A percentile compares a stretch with the other conserved stretches of the same genome.
Evolutionary conservation across 352 stramenopile species (phyloP).

Genomic region (Pythium rhizo-oryzae): DNA sequence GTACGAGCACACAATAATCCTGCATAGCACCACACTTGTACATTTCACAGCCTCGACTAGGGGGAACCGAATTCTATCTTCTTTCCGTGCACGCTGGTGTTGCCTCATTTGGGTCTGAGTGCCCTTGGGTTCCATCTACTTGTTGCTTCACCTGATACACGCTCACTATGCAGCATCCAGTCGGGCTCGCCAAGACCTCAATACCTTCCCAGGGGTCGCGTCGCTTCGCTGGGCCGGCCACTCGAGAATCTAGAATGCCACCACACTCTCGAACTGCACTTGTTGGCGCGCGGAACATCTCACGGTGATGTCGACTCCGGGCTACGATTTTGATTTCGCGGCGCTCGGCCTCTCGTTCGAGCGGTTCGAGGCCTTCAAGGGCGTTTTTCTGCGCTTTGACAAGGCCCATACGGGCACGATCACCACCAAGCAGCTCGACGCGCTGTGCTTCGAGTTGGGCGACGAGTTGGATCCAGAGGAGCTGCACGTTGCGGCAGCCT

Average conservation of each 20-base stretch:
- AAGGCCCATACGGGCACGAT: conserved; percentile 53
- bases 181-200: too few species aligned
- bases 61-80: too few species aligned
- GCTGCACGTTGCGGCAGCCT: conserved; percentile 45
- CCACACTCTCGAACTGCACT: background rate
- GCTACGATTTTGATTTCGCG: conserved; percentile 57
- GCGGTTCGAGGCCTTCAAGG: conserved; percentile 64
- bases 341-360: conserved; percentile 48
- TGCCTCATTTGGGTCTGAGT: too few species aligned
- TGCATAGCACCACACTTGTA: too few species aligned
- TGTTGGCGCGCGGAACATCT: too few species aligned
- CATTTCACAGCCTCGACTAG: too few species aligned
- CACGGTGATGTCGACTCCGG: background rate
- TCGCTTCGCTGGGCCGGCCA: background rate
- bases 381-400: conserved; percentile 53
- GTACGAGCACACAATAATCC: too few species aligned
- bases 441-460: conserved; percentile 60
- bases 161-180: too few species aligned
- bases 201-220: too few species aligned
- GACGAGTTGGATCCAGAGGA: conserved; percentile 67
- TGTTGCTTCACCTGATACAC: too few species aligned
- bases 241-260: background rate
- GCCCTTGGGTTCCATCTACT: too few species aligned
- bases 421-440: conserved; percentile 51
- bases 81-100: too few species aligned